These are phyloP conservation scores for Polyplosphaeria fusca DNA, from an alignment of 495 filamentous ascomycete genomes.

Conservation along the genomic window DNA sequence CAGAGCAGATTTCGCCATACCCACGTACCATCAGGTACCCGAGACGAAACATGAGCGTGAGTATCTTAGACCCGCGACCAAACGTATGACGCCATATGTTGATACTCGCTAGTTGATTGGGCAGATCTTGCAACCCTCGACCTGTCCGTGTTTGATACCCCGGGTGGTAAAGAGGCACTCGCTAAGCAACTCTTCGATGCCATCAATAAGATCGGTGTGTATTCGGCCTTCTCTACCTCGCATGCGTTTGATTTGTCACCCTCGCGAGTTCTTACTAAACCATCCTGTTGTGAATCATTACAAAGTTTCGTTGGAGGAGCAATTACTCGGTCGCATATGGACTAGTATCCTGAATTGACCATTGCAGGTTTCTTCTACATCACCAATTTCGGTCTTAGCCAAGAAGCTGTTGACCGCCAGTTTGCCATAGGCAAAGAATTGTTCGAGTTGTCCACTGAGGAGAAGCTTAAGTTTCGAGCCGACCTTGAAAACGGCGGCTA, in stretches of 20 bases:
- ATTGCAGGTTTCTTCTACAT: too few species aligned
- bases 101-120: too few species aligned
- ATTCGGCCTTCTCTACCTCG: too few species aligned
- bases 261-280: background rate
- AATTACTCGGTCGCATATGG: too few species aligned
- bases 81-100: too few species aligned
- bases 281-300: background rate
- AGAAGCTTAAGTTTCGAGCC: slow-evolving; percentile 26
- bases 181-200: slow-evolving; percentile 59
- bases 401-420: slow-evolving; percentile 56
- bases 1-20: too few species aligned
- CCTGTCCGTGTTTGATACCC: slow-evolving; percentile 48
- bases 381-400: slow-evolving; percentile 46
- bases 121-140: slow-evolving; percentile 58
- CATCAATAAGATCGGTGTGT: slow-evolving; percentile 52
- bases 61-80: too few species aligned
- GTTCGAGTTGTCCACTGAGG: slow-evolving; percentile 6
- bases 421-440: slow-evolving; percentile 52
- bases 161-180: slow-evolving; percentile 53
- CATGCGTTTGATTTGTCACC: too few species aligned
- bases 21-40: too few species aligned
- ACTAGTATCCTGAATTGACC: too few species aligned
- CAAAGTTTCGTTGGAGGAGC: background rate
- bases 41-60: too few species aligned
- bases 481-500: slow-evolving; percentile 49